Base-by-base conservation (phyloP, 106 monocot genomes). In the Platanthera zijinensis region DNA sequence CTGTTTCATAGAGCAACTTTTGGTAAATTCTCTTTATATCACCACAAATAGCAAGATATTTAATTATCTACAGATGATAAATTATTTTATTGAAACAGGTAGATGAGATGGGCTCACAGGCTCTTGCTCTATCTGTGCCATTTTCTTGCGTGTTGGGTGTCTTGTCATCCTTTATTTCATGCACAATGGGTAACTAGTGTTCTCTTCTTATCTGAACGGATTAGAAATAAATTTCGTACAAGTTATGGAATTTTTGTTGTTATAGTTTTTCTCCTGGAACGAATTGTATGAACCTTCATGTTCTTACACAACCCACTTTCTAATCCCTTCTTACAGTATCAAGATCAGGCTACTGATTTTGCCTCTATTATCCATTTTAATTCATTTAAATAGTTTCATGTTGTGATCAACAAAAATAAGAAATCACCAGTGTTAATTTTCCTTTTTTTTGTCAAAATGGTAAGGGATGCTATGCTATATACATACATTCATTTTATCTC, bases 1-100 rank as follows among this genome's bases (percentile, higher is more conserved):
- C 83, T 99, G 94, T 83, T 99, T 99, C 83, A 83, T 99, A 81
- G 99, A 99, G 82, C 99, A 99, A 82, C 94, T 99, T 84, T 72
- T 99, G 83, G 99, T 99, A 77, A 85, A 76, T 66, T 59, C 30
- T 69, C 10, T 45, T 25, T 72, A 19, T 53, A 47, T 76, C 22
- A 0, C 11, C 15, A 61, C 12, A 52, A 30, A 30, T 10, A 6
- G 64, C 48, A 67, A 10, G 13, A 47, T 74, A 50, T 28, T 68
- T 51, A 48, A 7, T 64, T 25, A 77, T 52, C 30, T 77, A 10
- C 46, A 81, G 52, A 8, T 70, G 49, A 61, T 12, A 50, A 17
- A 51, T 51, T 57, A 10, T 22, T 80, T 78, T 54, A 56, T 47
- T 85, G 70, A 28, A 3, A 71, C 90, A 99, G 99, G 87, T 99